A percentile compares a stretch with the other conserved stretches of the same genome.
phyloP scores from a whole-genome alignment of 108 stramenopile species.

The Nitzschia sp. region DNA sequence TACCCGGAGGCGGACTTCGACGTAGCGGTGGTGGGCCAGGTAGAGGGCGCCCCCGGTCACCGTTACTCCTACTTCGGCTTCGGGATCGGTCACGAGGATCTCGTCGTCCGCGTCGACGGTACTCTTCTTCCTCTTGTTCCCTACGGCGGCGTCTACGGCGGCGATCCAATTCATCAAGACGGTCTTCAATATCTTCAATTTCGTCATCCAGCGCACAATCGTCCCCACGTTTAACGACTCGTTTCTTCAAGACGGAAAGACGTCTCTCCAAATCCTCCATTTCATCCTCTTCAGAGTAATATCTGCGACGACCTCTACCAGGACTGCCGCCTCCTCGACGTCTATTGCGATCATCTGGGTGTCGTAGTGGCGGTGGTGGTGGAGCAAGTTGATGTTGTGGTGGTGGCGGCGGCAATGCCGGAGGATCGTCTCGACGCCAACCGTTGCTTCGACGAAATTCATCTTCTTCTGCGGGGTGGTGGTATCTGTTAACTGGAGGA shows the following conservation, averaged over 20 bases:
- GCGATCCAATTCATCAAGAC: slow-evolving; percentile 31
- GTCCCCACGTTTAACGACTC: slow-evolving; percentile 12
- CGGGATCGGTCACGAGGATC: slow-evolving; percentile 11
- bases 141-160: slow-evolving; percentile 20
- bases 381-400: too few relatives aligned
- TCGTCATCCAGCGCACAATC: slow-evolving; percentile 23
- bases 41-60: neutral
- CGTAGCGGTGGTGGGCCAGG: neutral
- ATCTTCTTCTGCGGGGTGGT: neutral
- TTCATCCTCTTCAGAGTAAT: slow-evolving; percentile 19
- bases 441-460: slow-evolving; percentile 24
- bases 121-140: slow-evolving; percentile 14
- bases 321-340: slow-evolving; percentile 2
- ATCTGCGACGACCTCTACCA: slow-evolving; percentile 1
- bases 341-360: slow-evolving; percentile 1
- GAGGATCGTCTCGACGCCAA: slow-evolving; percentile 7
- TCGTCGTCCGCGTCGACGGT: slow-evolving; percentile 11
- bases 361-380: slow-evolving; percentile 1
- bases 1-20: neutral
- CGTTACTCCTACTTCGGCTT: neutral
- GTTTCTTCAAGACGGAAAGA: slow-evolving; percentile 6
- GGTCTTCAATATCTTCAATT: slow-evolving; percentile 33
- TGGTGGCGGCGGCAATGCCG: neutral
- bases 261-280: slow-evolving; percentile 33
- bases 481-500: neutral